Conservation (phyloP, 257 asterid species). For the Capsicum chinense region DNA sequence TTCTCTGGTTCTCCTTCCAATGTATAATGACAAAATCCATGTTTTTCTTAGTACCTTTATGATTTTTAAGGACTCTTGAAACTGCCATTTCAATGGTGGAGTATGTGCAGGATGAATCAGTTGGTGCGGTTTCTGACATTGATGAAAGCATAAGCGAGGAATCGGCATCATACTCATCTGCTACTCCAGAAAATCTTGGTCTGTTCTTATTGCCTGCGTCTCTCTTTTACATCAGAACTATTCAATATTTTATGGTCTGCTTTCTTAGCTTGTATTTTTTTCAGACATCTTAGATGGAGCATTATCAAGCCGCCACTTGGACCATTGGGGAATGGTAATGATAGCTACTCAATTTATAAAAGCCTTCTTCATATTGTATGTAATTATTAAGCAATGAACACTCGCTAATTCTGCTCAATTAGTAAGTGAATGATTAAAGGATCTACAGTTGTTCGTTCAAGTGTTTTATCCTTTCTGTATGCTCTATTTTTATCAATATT, state of each 20-base stretch:
- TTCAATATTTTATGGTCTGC: slow-evolving; percentile 12
- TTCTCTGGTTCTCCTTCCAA: slow-evolving; percentile 29
- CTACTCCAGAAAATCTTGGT: slow-evolving; percentile 47
- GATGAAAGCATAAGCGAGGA: slow-evolving; percentile 48
- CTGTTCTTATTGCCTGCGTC: slow-evolving; percentile 31
- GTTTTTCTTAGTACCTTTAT: slow-evolving; percentile 26
- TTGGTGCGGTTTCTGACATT: slow-evolving; percentile 45
- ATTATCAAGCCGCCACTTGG: slow-evolving; percentile 21
- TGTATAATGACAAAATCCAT: slow-evolving; percentile 38
- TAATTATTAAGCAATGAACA: slow-evolving; percentile 17
- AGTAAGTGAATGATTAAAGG: background rate
- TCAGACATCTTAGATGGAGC: slow-evolving; percentile 29
- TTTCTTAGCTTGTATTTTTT: slow-evolving; percentile 18
- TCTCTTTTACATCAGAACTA: background rate
- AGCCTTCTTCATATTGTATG: background rate
- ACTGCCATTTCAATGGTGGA: slow-evolving; percentile 13
- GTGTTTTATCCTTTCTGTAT: background rate
- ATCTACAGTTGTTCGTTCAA: slow-evolving; percentile 6
- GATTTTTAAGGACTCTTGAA: slow-evolving; percentile 31
- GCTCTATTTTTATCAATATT: background rate
- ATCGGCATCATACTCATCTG: slow-evolving; percentile 48
- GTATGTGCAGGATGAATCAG: slow-evolving; percentile 56
- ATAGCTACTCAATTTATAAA: background rate
- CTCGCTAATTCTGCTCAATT: background rate
- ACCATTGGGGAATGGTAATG: slow-evolving; percentile 29